Conservation (phyloP, 2,329 filamentous ascomycete species). For the Fusarium burgessii region DNA sequence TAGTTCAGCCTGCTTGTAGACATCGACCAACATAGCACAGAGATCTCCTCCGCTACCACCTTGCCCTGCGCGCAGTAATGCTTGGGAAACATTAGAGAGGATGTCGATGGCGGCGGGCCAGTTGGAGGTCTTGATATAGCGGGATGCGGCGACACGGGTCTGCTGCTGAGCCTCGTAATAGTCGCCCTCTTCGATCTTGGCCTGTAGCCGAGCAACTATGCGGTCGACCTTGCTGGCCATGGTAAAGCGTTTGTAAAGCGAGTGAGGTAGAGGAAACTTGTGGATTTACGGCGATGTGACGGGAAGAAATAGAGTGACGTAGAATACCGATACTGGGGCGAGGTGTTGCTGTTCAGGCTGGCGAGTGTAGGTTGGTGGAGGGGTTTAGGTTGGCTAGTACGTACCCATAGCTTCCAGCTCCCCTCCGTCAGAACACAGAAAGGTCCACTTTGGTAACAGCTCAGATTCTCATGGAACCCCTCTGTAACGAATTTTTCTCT, state of each 20-base stretch:
- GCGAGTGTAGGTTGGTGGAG: slow-evolving; percentile 28
- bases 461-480: slow-evolving; percentile 2
- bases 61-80: slow-evolving; percentile 91
- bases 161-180: slow-evolving; percentile 99
- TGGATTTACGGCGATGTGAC: not conserved
- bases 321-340: slow-evolving; percentile 30
- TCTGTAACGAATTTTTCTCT: not conserved
- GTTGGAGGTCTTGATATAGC: slow-evolving; percentile 90
- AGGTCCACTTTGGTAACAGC: slow-evolving; percentile 20
- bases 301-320: slow-evolving; percentile 31
- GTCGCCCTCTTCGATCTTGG: slow-evolving; percentile 89
- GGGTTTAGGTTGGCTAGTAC: slow-evolving; percentile 32
- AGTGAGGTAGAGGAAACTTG: not conserved
- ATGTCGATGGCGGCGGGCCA: slow-evolving; percentile 89
- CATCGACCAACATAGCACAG: slow-evolving; percentile 86
- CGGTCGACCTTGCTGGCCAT: slow-evolving; percentile 58
- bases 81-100: slow-evolving; percentile 83
- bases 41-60: slow-evolving; percentile 93
- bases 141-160: slow-evolving; percentile 92
- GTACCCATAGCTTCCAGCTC: slow-evolving; percentile 28
- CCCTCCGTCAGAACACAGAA: not conserved
- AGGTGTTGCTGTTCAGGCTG: slow-evolving; percentile 24
- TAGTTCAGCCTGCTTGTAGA: slow-evolving; percentile 88
- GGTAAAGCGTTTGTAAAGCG: slow-evolving; percentile 8
- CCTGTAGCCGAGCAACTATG: slow-evolving; percentile 76